phyloP scores from a whole-genome alignment of 768 basidiomycete genomes.

The Termitomyces bulborhizus region DNA sequence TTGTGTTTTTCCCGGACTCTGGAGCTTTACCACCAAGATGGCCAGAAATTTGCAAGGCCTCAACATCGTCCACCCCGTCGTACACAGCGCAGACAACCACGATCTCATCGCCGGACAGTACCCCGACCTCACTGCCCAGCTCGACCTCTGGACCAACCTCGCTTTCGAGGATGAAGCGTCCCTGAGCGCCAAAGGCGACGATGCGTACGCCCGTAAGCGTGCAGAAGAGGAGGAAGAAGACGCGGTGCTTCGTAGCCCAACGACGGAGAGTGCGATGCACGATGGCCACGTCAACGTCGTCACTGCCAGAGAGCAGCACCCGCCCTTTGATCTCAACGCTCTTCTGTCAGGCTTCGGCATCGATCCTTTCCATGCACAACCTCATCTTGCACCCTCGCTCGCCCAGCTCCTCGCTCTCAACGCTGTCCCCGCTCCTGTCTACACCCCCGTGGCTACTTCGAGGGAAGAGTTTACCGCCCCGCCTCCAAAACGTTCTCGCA shows the following conservation, averaged over 20 bases:
- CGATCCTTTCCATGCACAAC: constrained; percentile 34
- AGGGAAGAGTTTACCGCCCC: constrained; percentile 16
- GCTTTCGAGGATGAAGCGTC: constrained; percentile 72
- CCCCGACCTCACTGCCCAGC: constrained; percentile 71
- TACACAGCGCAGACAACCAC: constrained; percentile 35
- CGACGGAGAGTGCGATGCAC: constrained; percentile 37
- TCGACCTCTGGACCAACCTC: constrained; percentile 81
- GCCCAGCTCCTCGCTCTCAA: constrained; percentile 67
- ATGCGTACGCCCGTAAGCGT: constrained; percentile 28
- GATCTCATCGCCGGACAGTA: constrained; percentile 61
- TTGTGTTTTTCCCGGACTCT: neutral
- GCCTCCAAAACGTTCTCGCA: constrained; percentile 49
- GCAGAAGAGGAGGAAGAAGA: constrained; percentile 42
- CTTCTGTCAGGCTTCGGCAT: constrained; percentile 32
- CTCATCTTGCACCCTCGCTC: constrained; percentile 41
- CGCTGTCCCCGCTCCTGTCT: constrained; percentile 26
- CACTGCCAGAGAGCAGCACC: constrained; percentile 28
- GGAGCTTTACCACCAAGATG: constrained; percentile 30
- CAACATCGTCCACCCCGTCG: constrained; percentile 65
- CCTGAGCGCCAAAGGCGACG: constrained; percentile 24
- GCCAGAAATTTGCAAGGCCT: constrained; percentile 70
- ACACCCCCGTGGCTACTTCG: constrained; percentile 17
- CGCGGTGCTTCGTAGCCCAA: constrained; percentile 22
- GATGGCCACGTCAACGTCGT: constrained; percentile 58
- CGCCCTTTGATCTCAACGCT: constrained; percentile 31